These are phyloP conservation scores for Yamadazyma dendronema DNA, from an alignment of 1,139 yeast genomes.

Conservation along the genomic window DNA sequence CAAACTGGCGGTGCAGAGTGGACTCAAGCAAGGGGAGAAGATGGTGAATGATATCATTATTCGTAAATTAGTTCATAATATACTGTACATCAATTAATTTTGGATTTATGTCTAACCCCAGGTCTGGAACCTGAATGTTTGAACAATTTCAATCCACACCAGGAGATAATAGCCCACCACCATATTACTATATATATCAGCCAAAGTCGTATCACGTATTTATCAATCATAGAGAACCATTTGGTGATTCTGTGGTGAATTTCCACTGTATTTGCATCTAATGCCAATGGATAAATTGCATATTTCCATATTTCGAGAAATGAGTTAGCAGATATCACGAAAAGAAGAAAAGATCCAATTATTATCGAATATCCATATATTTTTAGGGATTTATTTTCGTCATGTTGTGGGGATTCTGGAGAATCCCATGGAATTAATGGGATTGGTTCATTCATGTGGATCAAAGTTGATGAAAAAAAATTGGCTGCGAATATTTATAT, in stretches of 20 bases:
- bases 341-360: constrained; percentile 38
- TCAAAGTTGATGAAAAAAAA: too few relatives aligned
- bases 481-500: constrained; percentile 3
- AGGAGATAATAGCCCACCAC: constrained; percentile 75
- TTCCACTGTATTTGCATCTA: constrained; percentile 10
- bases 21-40: constrained; percentile 77
- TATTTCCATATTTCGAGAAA: constrained; percentile 45
- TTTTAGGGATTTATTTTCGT: constrained; percentile 1
- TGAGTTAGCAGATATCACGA: constrained; percentile 41
- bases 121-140: constrained; percentile 49
- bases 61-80: neutral
- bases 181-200: constrained; percentile 60
- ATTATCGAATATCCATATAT: constrained; percentile 40
- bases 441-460: constrained; percentile 13
- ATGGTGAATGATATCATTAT: constrained; percentile 34
- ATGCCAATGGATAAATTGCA: constrained; percentile 32
- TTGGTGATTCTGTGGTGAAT: constrained; percentile 15
- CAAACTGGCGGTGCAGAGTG: constrained; percentile 77
- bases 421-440: constrained; percentile 18
- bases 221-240: constrained; percentile 30
- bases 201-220: constrained; percentile 51
- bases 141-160: constrained; percentile 77
- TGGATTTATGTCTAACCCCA: too few relatives aligned
- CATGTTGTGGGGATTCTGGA: constrained; percentile 4
- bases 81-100: neutral